These are phyloP conservation scores for Bruguiera parviflora DNA, from an alignment of 345 rosid species.

Conservation along the genomic window DNA sequence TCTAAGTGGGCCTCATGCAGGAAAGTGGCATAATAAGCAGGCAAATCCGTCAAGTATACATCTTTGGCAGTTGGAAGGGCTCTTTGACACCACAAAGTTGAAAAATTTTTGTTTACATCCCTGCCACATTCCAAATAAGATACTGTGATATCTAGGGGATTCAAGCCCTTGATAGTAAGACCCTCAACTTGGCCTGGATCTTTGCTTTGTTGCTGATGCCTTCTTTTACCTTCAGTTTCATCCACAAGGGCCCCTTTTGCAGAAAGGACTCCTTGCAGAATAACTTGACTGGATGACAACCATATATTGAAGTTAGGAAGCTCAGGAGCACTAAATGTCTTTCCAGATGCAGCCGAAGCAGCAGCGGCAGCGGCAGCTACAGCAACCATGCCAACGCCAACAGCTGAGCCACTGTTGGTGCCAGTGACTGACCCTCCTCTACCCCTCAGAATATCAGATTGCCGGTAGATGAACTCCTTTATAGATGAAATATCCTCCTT, in stretches of 20 bases:
- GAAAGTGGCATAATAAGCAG: conserved; percentile 67
- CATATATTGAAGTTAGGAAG: conserved; percentile 66
- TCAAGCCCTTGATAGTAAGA: conserved; percentile 36
- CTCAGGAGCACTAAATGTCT: conserved; percentile 47
- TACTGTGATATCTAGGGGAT: conserved; percentile 55
- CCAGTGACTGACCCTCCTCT: conserved; percentile 58
- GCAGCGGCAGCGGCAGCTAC: conserved; percentile 89
- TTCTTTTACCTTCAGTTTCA: conserved; percentile 57
- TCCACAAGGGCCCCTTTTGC: conserved; percentile 46
- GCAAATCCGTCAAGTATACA: conserved; percentile 63
- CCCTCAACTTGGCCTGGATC: conserved; percentile 44
- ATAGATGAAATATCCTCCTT: conserved; percentile 60
- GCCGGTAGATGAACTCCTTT: conserved; percentile 69
- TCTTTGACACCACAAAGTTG: conserved; percentile 72
- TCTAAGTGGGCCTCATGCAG: conserved; percentile 59
- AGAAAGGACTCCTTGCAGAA: conserved; percentile 51
- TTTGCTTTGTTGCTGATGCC: conserved; percentile 46
- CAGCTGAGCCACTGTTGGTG: conserved; percentile 47
- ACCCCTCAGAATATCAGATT: conserved; percentile 73
- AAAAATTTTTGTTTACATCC: conserved; percentile 62
- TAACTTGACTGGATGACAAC: conserved; percentile 57
- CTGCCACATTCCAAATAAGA: conserved; percentile 62
- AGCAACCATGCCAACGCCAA: conserved; percentile 81
- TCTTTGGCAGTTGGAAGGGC: conserved; percentile 75
- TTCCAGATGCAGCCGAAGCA: conserved; percentile 69